phyloP scores from a whole-genome alignment of 768 basidiomycete species.

The Leucogyrophana mollusca region DNA sequence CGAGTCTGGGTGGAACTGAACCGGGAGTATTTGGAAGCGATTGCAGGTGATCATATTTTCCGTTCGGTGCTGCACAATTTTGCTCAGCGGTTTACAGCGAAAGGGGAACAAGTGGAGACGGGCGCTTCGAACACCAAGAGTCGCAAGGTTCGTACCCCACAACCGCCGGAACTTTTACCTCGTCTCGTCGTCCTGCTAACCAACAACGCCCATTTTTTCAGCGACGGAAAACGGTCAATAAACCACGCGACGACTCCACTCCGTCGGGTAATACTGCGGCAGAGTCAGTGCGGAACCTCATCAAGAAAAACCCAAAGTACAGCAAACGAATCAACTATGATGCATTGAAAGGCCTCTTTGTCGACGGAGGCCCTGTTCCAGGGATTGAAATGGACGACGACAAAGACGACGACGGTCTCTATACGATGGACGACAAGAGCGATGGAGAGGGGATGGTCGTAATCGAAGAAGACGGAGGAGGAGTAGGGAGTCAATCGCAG shows the following conservation, averaged over 20 bases:
- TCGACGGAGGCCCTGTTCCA: conserved; percentile 33
- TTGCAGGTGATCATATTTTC: conserved; percentile 60
- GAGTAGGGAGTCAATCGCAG: conserved; percentile 31
- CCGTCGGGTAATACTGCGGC: conserved; percentile 36
- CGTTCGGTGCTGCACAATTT: conserved; percentile 16
- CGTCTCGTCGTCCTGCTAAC: conserved; percentile 8
- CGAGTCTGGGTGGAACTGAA: conserved; percentile 95
- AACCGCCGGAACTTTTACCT: conserved; percentile 25
- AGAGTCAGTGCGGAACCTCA: conserved; percentile 42
- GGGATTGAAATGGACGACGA: conserved; percentile 40
- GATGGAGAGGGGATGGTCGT: conserved; percentile 38
- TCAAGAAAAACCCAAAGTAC: conserved; percentile 85
- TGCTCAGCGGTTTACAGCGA: conserved; percentile 60
- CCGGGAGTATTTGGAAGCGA: conserved; percentile 82
- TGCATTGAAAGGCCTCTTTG: conserved; percentile 78
- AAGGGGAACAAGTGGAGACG: conserved; percentile 54
- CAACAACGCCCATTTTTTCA: conserved; percentile 24
- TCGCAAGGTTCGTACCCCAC: conserved; percentile 73
- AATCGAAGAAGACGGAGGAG: conserved; percentile 39
- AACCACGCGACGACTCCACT: conserved; percentile 74
- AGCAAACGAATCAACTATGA: conserved; percentile 95
- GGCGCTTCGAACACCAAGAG: conserved; percentile 47
- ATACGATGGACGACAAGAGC: conserved; percentile 48
- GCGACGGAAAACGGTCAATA: conserved; percentile 66
- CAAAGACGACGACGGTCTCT: conserved; percentile 47